Base-by-base conservation (phyloP, 1,284 basidiomycete species). In the Meira miltonrushii region DNA sequence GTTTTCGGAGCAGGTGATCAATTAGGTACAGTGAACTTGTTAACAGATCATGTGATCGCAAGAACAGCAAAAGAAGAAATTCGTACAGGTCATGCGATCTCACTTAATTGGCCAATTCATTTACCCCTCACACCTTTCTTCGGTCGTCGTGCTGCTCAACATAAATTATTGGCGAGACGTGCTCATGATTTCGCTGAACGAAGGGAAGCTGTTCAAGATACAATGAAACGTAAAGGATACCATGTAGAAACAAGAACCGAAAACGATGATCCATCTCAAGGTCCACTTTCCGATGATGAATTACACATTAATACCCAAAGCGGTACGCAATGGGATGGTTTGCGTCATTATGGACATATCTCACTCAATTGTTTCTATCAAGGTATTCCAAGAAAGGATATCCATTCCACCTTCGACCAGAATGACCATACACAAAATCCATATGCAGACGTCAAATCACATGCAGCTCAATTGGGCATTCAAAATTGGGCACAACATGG, bases 321-420 rank as follows among this genome's bases (percentile, higher is more conserved):
- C 0, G 86, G 87, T 23, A 83, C 86, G 2, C 87, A 88, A 65
- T 88, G 87, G 87, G 87, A 88, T 66, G 85, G 87, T 2, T 72
- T 79, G 51, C 60, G 75, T 3, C 79, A 80, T 63, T 77, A 71
- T 55, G 68, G 69, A 4, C 71, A 71, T 38, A 54, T 63, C 43
- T 58, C 55, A 7, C 66, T 67, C 51, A 69, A 69, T 57, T 62
- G 59, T 51, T 75, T 65, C 61, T 76, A 68, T 61, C 61, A 64
- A 37, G 70, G 65, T 47, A 67, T 59, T 0, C 61, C 54, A 48
- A 61, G 68, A 21, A 61, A 59, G 12, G 67, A 55, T 44, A 65
- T 67, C 28, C 62, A 72, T 21, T 61, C 67, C 28, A 46, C 67
- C 9, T 68, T 66, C 41, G 33, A 62, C 54, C 33, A 48, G n/a